Conservation (phyloP, 768 basidiomycete species). For the Suillus fuscotomentosus region DNA sequence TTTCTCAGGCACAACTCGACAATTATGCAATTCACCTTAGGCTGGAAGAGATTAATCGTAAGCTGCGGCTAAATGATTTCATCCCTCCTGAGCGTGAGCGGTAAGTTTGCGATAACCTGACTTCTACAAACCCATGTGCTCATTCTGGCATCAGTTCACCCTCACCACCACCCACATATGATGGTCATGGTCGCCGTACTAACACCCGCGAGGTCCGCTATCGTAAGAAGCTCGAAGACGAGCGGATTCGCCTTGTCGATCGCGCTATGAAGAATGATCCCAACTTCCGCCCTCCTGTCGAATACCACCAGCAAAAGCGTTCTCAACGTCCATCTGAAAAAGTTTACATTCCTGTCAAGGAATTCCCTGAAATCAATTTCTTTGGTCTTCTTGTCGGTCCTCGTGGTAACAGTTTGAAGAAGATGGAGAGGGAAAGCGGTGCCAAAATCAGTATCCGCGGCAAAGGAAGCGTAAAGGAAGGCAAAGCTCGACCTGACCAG, state of each 20-base stretch:
- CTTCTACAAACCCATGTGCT: neutral
- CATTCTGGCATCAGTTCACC: conserved; percentile 61
- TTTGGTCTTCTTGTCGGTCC: conserved; percentile 98
- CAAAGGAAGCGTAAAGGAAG: conserved; percentile 98
- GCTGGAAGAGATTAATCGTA: conserved; percentile 96
- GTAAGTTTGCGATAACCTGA: conserved; percentile 37
- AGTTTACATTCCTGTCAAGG: conserved; percentile 99
- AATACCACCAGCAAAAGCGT: conserved; percentile 94
- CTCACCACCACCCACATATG: conserved; percentile 97
- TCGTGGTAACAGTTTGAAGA: conserved; percentile 98
- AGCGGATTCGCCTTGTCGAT: conserved; percentile 91
- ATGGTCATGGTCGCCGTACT: conserved; percentile 94
- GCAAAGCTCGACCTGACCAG: conserved; percentile 93
- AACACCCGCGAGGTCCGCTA: conserved; percentile 99
- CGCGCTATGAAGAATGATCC: conserved; percentile 97
- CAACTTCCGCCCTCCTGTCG: conserved; percentile 95
- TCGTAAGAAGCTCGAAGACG: conserved; percentile 91
- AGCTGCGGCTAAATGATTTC: conserved; percentile 90
- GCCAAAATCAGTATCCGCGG: conserved; percentile 99
- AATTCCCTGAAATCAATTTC: conserved; percentile 99
- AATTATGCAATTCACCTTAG: conserved; percentile 96
- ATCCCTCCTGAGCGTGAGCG: conserved; percentile 94
- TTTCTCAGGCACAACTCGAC: conserved; percentile 94
- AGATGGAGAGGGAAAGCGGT: conserved; percentile 97
- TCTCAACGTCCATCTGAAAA: conserved; percentile 94